Percentiles rank a stretch among this genome's conserved stretches.
phyloP scores from a whole-genome alignment of 2,329 filamentous ascomycete genomes.

The Colletotrichum ledebouriae region DNA sequence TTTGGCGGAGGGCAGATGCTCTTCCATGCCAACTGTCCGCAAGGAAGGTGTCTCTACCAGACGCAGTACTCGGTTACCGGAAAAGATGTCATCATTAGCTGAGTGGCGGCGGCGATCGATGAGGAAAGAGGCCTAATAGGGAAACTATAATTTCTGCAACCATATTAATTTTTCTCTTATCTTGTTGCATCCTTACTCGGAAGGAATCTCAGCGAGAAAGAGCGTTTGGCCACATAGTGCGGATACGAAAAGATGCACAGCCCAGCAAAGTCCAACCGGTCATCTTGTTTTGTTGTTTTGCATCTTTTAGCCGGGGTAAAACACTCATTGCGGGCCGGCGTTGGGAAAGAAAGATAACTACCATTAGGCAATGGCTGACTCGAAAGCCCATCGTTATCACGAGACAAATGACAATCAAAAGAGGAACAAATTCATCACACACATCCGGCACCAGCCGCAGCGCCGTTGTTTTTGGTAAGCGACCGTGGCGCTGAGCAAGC shows the following conservation, averaged over 20 bases:
- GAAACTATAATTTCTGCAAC: slow-evolving; percentile 14
- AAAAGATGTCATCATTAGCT: slow-evolving; percentile 39
- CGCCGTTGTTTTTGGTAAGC: neutral
- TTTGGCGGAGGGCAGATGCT: slow-evolving; percentile 48
- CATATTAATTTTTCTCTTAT: neutral
- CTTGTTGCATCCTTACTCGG: slow-evolving; percentile 7
- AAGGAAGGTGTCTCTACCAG: slow-evolving; percentile 53
- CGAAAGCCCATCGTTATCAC: slow-evolving; percentile 17
- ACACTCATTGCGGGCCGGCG: slow-evolving; percentile 7
- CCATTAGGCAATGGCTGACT: slow-evolving; percentile 5
- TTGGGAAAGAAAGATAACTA: neutral
- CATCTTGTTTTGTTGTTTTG: slow-evolving; percentile 3
- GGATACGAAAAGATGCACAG: slow-evolving; percentile 7
- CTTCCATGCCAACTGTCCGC: slow-evolving; percentile 55
- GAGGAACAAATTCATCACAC: neutral
- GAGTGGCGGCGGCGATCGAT: neutral
- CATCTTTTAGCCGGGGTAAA: neutral
- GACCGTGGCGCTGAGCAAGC: neutral
- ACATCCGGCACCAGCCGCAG: neutral
- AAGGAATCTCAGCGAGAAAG: slow-evolving; percentile 10
- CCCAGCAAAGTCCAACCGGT: slow-evolving; percentile 6
- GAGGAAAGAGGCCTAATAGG: neutral
- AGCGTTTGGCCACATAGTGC: slow-evolving; percentile 16
- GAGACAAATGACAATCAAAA: slow-evolving; percentile 18
- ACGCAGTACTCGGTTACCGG: slow-evolving; percentile 43